Evolutionary conservation across 306 rosid genomes (phyloP).

Genomic region (Cucumis hystrix): DNA sequence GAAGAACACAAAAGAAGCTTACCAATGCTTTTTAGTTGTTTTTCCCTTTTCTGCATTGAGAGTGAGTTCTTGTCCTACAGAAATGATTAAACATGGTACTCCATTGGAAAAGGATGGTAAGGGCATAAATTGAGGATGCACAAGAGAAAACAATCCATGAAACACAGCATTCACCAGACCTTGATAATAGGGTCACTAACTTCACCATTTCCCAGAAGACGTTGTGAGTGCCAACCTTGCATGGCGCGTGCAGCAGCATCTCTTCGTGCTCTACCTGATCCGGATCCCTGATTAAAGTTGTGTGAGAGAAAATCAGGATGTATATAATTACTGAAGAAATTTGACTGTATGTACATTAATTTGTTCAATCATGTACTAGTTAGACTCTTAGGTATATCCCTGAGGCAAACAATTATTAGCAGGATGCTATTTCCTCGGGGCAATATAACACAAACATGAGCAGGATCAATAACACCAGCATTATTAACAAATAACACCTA

Average conservation of each 20-base stretch:
- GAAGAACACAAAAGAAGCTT: slow-evolving; percentile 18
- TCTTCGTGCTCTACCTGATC: slow-evolving; percentile 88
- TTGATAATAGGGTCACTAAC: slow-evolving; percentile 90
- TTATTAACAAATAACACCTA: not conserved
- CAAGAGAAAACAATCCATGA: slow-evolving; percentile 8
- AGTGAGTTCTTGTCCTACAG: slow-evolving; percentile 62
- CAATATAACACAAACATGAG: not conserved
- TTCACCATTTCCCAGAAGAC: slow-evolving; percentile 90
- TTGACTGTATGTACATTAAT: not conserved
- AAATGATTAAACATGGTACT: slow-evolving; percentile 4
- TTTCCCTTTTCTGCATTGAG: slow-evolving; percentile 78
- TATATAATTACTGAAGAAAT: not conserved
- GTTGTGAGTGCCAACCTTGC: slow-evolving; percentile 99
- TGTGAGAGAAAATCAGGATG: not conserved
- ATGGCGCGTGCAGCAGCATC: slow-evolving; percentile 98
- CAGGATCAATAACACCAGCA: not conserved
- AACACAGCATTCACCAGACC: slow-evolving; percentile 33
- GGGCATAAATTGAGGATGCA: not conserved
- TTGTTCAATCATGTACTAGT: too few species aligned
- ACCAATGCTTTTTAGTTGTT: slow-evolving; percentile 87
- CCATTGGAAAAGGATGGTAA: not conserved
- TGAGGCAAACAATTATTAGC: too few species aligned
- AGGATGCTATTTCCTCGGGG: too few species aligned
- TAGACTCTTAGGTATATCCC: not conserved
- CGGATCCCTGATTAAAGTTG: slow-evolving; percentile 41